Base-by-base conservation (phyloP, 169 alveolate species). In the Eimeria necatrix region DNA sequence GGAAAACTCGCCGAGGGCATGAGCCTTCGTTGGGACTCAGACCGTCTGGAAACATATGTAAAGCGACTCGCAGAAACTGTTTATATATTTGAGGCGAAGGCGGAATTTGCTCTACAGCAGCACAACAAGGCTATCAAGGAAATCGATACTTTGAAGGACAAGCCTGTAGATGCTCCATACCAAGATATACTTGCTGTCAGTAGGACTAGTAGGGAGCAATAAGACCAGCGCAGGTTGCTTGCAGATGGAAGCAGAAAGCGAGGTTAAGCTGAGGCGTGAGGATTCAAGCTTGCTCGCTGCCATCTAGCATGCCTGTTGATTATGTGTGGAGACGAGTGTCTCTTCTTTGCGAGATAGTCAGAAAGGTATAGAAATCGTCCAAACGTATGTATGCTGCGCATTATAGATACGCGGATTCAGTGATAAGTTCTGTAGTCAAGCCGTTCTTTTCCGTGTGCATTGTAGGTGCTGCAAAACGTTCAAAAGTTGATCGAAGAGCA, bases 401-500 rank as follows among this genome's bases (percentile, higher is more conserved):
- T 32, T 32, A 32, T 32, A 32, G 41, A 32, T 32, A 32, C 41
- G 41, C 0, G 2, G 41, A 32, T 32, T 32, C 41, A 2, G 2
- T 32, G 41, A 32, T 32, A 32, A 32, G 41, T 32, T 32, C 41
- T 32, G 41, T 32, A 32, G 41, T 32, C 41, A 32, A 32, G 41
- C 41, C 41, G 41, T 32, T 32, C 41, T 32, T 32, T 0, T 32
- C 41, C 41, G 41, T 32, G 41, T 32, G 41, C 41, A 32, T 32
- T 32, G 41, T 32, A 94, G 92, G 91, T 88, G 73, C n/a, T 94
- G 88, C 73, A 52, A 22, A 94, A 93, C 80, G 93, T 94, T 84
- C 97, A 96, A 95, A 94, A 93, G 94, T 73, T 74, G 86, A 89
- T 96, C 3, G 96, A 96, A 26, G 96, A 93, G 70, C 93, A 89